Evolutionary conservation across 2,329 filamentous ascomycete genomes (phyloP).

Genomic region (Exserohilum rostratum): DNA sequence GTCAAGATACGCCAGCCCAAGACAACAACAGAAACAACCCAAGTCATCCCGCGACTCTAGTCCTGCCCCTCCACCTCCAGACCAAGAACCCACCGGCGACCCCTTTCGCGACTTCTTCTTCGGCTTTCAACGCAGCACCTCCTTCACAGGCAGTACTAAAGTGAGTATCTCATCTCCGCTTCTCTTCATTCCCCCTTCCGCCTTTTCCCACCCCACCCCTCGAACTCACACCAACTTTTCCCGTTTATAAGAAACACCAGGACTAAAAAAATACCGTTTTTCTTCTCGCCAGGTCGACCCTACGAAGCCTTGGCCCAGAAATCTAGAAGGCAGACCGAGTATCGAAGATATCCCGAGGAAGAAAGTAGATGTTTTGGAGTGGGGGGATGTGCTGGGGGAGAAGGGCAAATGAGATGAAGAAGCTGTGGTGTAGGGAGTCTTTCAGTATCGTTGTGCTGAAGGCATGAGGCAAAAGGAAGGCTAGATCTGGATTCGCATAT

Average conservation of each 20-base stretch:
- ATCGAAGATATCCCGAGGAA: conserved; percentile 15
- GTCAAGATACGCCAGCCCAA: background rate
- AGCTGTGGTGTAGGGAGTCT: too few species aligned
- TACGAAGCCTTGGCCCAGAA: conserved; percentile 22
- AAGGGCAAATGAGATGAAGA: background rate
- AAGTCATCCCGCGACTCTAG: background rate
- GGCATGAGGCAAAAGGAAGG: too few species aligned
- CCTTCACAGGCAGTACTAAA: conserved; percentile 25
- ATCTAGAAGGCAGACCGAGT: conserved; percentile 19
- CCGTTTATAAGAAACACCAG: background rate
- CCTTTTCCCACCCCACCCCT: background rate
- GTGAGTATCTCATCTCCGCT: conserved; percentile 20
- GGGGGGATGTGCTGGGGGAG: conserved; percentile 23
- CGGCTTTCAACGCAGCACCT: conserved; percentile 18
- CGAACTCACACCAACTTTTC: too few species aligned
- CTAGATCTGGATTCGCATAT: too few species aligned
- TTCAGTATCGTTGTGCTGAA: too few species aligned
- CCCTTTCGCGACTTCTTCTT: conserved; percentile 27
- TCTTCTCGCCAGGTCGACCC: conserved; percentile 18
- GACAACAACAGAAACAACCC: background rate
- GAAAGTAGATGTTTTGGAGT: conserved; percentile 26
- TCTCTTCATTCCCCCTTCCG: background rate
- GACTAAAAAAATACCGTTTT: background rate
- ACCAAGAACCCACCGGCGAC: conserved; percentile 14
- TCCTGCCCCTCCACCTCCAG: background rate